Evolutionary conservation across 352 stramenopile species (phyloP), one percentile per base, ranked within the genome.

Genomic region (Bremia lactucae): DNA sequence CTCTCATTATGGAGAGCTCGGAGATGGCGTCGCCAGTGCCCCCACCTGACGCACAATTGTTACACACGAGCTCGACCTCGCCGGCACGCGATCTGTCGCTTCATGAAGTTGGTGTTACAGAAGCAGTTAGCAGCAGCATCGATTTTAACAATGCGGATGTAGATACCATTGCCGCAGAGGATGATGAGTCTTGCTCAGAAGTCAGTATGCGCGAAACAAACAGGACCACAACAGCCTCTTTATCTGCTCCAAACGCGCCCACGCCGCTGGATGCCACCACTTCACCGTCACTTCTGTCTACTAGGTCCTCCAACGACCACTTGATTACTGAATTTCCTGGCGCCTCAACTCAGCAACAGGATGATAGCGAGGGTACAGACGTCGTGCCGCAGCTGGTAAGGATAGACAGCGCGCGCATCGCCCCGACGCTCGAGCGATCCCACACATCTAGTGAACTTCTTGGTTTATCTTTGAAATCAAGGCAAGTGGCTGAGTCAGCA

Each of bases 361-460:
- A 66, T 42, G 51, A 10, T 13, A 11, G 8, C 15, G 22, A 51
- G 13, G 14, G 23, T 34, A 56, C 57, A 16, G 42, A 63, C 9
- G 43, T 33, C 4, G 36, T 62, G 15, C 20, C 49, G 4, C 49
- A 41, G 26, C 28, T 59, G 19, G 36, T 24, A 13, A 43, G 39
- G 26, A 24, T 48, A 15, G 18, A 21, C n/a, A 48, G 49, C 19
- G 46, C 65, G 8, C 62, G 65, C 26, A 54, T 57, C 5, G 52
- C 57, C 9, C 76, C 72, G 0, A 66, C 68, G 38, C 46, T 88
- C 4, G 76, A 88, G 46, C 59, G 76, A 5, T 82, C 76, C 23
- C 72, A 79, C 47, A 88, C 76, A 28, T 80, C 71, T 15, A 74
- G 69, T 19, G 76, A 88, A 41, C 57, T 88, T 23, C 72, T 86